Conservation (phyloP, 345 rosid species). For the Hibiscus tridactylites region DNA sequence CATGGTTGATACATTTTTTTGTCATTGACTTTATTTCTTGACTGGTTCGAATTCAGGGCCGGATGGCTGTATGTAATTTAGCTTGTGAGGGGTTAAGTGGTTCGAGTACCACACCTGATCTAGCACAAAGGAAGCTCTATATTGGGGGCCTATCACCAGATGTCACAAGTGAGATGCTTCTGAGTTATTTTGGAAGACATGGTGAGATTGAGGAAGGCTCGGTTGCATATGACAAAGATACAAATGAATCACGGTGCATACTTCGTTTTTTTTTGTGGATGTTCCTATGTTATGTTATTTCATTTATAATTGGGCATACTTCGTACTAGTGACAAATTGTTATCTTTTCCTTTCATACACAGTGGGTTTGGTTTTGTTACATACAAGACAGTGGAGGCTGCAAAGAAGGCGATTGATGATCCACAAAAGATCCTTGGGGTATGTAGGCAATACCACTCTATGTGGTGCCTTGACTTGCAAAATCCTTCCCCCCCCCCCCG, state of each 20-base stretch:
- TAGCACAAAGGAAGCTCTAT: constrained; percentile 55
- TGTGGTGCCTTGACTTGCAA: not conserved
- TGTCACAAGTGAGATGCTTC: constrained; percentile 49
- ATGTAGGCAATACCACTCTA: constrained; percentile 4
- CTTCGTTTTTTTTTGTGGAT: not conserved
- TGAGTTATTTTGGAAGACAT: constrained; percentile 35
- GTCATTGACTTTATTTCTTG: not conserved
- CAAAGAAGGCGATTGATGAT: constrained; percentile 55
- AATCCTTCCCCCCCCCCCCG: not conserved
- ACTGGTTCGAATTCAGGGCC: constrained; percentile 33
- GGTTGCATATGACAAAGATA: constrained; percentile 61
- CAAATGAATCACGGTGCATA: constrained; percentile 51
- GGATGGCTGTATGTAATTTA: constrained; percentile 57
- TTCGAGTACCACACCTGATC: constrained; percentile 35
- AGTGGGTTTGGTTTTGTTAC: constrained; percentile 71
- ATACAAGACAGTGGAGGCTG: constrained; percentile 48
- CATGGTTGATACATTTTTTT: not conserved
- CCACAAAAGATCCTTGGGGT: constrained; percentile 55
- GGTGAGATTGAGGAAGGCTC: constrained; percentile 68
- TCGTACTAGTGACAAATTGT: not conserved
- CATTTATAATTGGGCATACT: not conserved
- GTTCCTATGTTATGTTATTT: not conserved
- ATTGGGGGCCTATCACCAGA: constrained; percentile 58
- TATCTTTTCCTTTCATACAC: constrained; percentile 15
- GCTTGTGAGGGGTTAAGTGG: constrained; percentile 56